Evolutionary conservation across 495 filamentous ascomycete species (phyloP), one percentile per base, ranked within the genome.

Genomic region (Penicillium psychrofluorescens): DNA sequence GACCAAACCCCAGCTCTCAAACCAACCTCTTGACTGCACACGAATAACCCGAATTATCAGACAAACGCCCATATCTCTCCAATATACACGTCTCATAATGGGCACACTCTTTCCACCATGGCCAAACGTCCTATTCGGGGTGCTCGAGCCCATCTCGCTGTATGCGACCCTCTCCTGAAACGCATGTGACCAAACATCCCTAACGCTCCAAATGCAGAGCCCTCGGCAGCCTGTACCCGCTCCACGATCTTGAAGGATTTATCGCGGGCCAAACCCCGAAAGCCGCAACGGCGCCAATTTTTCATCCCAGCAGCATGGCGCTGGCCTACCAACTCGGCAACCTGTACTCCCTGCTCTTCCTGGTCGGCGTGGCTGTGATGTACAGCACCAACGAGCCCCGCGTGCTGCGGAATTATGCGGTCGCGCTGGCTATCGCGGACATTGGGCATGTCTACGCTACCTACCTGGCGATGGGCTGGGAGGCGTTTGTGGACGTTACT

Each of bases 111-210:
- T 71, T 35, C 69, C 69, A 38, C 48, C 58, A 44, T 70, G 66
- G 64, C 67, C 69, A 11, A 58, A 65, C 40, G 40, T 71, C 39
- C 48, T 71, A 16, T 77, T 73, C 32, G 66, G 54, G 27, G 48
- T 87, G 44, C 48, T 86, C 32, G 85, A 89, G 60, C 85, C 85
- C 5, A 58, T 87, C 36, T 79, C 80, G 12, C 68, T 84, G 80
- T 84, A 76, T 63, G 70, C 44, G 30, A 35, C 38, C 53, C 44
- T 40, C n/a, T 12, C 32, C 9, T 34, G 32, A 10, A 34, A 11
- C 9, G 32, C 32, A 9, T 10, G 48, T 34, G 31, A 34, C 50
- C 15, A 42, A n/a, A 33, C 28, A 50, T 32, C 27, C 38, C 14
- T 36, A 45, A 43, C 51, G 16, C 37, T 50, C 47, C 32, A 40